These are phyloP conservation scores for Maudiozyma pseudohumilis DNA, from an alignment of 805 yeast species.

Conservation along the genomic window DNA sequence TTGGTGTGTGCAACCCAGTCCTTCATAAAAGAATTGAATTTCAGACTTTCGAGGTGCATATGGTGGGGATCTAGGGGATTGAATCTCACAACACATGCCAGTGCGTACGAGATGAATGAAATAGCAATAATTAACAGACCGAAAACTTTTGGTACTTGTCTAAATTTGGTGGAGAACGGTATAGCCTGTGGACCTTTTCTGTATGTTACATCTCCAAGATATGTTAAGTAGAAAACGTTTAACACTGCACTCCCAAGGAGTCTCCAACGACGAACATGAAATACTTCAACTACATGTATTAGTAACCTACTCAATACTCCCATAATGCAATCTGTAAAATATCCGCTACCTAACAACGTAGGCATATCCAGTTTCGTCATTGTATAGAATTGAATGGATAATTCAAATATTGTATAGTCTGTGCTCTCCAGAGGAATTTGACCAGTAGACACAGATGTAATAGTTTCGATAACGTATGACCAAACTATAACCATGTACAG, in stretches of 20 bases:
- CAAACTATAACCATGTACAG: slow-evolving; percentile 20
- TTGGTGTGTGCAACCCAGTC: slow-evolving; percentile 30
- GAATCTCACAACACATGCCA: slow-evolving; percentile 52
- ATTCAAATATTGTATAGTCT: slow-evolving; percentile 24
- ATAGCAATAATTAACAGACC: slow-evolving; percentile 44
- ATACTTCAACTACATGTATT: slow-evolving; percentile 53
- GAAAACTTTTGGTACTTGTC: slow-evolving; percentile 51
- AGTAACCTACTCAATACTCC: slow-evolving; percentile 50
- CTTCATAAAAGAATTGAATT: slow-evolving; percentile 26
- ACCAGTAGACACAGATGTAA: slow-evolving; percentile 43
- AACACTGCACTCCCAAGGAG: slow-evolving; percentile 54
- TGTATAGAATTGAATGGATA: slow-evolving; percentile 19
- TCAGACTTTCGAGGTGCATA: slow-evolving; percentile 16
- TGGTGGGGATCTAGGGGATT: slow-evolving; percentile 14
- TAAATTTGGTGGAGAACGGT: slow-evolving; percentile 50
- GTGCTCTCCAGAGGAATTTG: slow-evolving; percentile 21
- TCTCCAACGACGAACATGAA: slow-evolving; percentile 44
- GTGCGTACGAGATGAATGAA: slow-evolving; percentile 43
- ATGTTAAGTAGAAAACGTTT: slow-evolving; percentile 40
- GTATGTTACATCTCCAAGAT: slow-evolving; percentile 41
- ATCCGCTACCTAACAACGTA: not conserved
- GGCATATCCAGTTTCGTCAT: not conserved
- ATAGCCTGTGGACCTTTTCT: slow-evolving; percentile 39
- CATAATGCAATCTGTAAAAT: slow-evolving; percentile 32
- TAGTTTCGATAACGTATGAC: slow-evolving; percentile 41